phyloP scores from a whole-genome alignment of 2,329 filamentous ascomycete genomes.

The Macrophomina phaseolina region DNA sequence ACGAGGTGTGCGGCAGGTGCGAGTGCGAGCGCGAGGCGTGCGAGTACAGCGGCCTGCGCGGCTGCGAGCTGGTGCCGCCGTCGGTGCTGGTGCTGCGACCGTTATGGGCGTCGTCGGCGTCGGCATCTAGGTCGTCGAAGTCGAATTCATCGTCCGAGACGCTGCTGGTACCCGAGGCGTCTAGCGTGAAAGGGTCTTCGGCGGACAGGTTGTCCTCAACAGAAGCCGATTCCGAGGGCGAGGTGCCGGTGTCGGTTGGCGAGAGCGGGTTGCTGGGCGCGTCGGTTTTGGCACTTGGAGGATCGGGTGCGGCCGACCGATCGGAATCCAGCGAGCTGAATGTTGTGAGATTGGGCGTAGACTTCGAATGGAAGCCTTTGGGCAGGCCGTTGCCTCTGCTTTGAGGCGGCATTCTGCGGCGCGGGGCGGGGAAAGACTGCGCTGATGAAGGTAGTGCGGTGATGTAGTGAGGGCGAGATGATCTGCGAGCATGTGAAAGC shows the following conservation, averaged over 20 bases:
- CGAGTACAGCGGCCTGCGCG: slow-evolving; percentile 47
- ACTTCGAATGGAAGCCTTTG: slow-evolving; percentile 52
- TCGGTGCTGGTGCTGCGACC: slow-evolving; percentile 17
- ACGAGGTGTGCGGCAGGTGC: slow-evolving; percentile 47
- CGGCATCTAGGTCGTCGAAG: slow-evolving; percentile 12
- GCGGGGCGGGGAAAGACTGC: background rate
- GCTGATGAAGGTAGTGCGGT: background rate
- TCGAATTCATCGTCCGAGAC: slow-evolving; percentile 25
- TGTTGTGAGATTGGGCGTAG: slow-evolving; percentile 54
- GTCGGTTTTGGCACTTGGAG: slow-evolving; percentile 28
- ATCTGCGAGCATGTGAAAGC: slow-evolving; percentile 18
- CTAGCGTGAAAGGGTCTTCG: slow-evolving; percentile 33
- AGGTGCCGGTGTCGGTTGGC: slow-evolving; percentile 29
- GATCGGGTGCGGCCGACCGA: slow-evolving; percentile 28
- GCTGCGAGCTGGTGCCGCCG: slow-evolving; percentile 29
- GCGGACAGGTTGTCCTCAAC: slow-evolving; percentile 45
- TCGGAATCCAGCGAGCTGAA: slow-evolving; percentile 41
- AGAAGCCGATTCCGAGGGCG: slow-evolving; percentile 46
- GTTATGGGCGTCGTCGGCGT: background rate
- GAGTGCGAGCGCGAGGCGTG: slow-evolving; percentile 52
- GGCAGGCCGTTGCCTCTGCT: slow-evolving; percentile 50
- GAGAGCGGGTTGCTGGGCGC: slow-evolving; percentile 32
- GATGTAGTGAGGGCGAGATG: slow-evolving; percentile 10
- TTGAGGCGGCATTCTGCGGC: slow-evolving; percentile 47
- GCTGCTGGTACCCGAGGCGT: slow-evolving; percentile 29